Percentiles rank a stretch among this genome's conserved stretches.
Conservation (phyloP, 768 basidiomycete genomes). For the Sarcodon aspratus region DNA sequence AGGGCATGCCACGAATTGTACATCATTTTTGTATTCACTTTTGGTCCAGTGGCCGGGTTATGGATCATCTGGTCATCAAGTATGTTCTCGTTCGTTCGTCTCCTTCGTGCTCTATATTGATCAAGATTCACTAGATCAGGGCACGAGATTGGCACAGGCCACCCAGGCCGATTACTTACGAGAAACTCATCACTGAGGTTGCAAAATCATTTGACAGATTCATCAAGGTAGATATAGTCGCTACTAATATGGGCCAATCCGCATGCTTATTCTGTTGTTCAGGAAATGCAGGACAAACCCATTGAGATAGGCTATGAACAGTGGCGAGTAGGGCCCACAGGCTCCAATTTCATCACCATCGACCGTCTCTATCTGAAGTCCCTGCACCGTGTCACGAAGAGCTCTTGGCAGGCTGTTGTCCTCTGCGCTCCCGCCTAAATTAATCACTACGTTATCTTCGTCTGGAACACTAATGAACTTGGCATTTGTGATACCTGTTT, state of each 20-base stretch:
- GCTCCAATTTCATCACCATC: background rate
- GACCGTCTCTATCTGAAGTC: background rate
- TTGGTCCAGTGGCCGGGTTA: constrained; percentile 66
- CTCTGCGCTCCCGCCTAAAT: no score
- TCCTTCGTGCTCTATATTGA: no score
- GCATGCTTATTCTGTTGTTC: no score
- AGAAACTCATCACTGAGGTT: constrained; percentile 70
- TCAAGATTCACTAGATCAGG: constrained; percentile 31
- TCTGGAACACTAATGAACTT: no score
- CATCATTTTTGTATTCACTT: no score
- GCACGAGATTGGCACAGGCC: constrained; percentile 73
- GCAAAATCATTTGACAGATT: constrained; percentile 69
- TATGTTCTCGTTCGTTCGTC: no score
- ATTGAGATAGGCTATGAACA: no score
- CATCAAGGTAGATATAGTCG: constrained; percentile 24
- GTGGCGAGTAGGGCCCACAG: background rate
- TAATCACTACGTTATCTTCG: no score
- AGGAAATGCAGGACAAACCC: no score
- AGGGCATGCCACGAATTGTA: no score
- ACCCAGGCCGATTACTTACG: constrained; percentile 63
- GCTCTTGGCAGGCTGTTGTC: background rate
- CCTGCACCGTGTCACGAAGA: background rate
- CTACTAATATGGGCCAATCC: no score
- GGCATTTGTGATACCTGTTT: no score
- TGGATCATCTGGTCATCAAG: constrained; percentile 60